These are phyloP conservation scores for Apiospora aurea DNA, from an alignment of 2,329 filamentous ascomycete species.

Conservation along the genomic window DNA sequence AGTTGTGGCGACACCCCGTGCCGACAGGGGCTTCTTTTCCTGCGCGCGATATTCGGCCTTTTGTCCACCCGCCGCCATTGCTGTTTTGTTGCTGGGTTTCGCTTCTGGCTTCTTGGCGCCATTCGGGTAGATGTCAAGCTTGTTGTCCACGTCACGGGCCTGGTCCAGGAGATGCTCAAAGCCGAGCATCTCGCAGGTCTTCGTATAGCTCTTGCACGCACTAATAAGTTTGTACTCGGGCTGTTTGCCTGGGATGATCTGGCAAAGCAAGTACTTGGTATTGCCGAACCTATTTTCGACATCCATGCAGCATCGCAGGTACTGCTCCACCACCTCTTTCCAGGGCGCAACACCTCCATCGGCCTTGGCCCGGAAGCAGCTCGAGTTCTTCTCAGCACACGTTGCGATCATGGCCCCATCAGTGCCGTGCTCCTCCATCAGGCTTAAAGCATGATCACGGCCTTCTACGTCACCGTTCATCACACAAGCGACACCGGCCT, in stretches of 20 bases:
- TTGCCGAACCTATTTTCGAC: constrained; percentile 90
- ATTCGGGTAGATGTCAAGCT: constrained; percentile 65
- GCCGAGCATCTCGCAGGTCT: constrained; percentile 70
- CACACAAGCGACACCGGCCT: constrained; percentile 87
- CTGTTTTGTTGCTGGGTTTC: constrained; percentile 46
- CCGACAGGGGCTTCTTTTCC: constrained; percentile 41
- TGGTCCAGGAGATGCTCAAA: constrained; percentile 67
- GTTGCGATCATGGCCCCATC: constrained; percentile 98
- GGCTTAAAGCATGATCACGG: constrained; percentile 72
- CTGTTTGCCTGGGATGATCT: constrained; percentile 84
- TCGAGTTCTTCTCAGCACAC: constrained; percentile 88
- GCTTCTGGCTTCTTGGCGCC: constrained; percentile 45
- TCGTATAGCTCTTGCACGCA: constrained; percentile 72
- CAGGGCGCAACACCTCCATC: constrained; percentile 77
- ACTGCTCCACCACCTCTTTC: constrained; percentile 79
- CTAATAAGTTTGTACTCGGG: constrained; percentile 68
- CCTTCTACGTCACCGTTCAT: constrained; percentile 93
- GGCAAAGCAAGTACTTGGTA: constrained; percentile 87
- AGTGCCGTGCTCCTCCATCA: constrained; percentile 81
- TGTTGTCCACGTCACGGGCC: constrained; percentile 71
- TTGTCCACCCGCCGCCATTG: constrained; percentile 57
- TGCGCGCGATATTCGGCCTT: constrained; percentile 44
- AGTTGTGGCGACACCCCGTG: constrained; percentile 38
- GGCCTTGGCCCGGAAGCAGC: constrained; percentile 75
- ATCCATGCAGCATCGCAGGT: constrained; percentile 75